phyloP scores from a whole-genome alignment of 2,329 filamentous ascomycete genomes.

The Stemphylium beticola region DNA sequence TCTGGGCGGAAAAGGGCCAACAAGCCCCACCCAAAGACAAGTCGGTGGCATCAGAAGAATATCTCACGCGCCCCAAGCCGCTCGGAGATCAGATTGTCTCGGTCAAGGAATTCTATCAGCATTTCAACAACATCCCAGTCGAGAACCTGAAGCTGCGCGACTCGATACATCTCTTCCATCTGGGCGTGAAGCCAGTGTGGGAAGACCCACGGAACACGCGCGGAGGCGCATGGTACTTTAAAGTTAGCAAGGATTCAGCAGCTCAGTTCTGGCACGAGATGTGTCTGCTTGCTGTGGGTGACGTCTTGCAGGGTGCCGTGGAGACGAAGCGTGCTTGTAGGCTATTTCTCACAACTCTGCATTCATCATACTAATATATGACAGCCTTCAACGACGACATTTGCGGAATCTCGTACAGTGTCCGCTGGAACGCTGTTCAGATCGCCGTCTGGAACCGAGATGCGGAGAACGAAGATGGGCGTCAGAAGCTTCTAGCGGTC shows the following conservation, averaged over 20 bases:
- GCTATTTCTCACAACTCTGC: slow-evolving; percentile 30
- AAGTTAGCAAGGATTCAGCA: slow-evolving; percentile 75
- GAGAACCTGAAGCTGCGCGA: slow-evolving; percentile 72
- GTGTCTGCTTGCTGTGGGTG: slow-evolving; percentile 81
- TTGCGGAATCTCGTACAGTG: slow-evolving; percentile 85
- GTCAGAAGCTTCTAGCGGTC: slow-evolving; percentile 74
- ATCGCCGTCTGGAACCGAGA: slow-evolving; percentile 95
- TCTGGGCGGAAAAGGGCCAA: slow-evolving; percentile 57
- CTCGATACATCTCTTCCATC: slow-evolving; percentile 78
- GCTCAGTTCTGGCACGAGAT: slow-evolving; percentile 82
- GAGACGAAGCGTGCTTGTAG: slow-evolving; percentile 65
- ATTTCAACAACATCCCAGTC: slow-evolving; percentile 75
- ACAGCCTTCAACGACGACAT: slow-evolving; percentile 73
- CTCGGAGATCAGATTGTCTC: slow-evolving; percentile 53
- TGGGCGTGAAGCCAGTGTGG: slow-evolving; percentile 81
- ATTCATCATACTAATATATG: not conserved
- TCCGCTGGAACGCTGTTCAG: slow-evolving; percentile 86
- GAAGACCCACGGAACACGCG: slow-evolving; percentile 85
- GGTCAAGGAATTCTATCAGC: slow-evolving; percentile 58
- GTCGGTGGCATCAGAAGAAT: slow-evolving; percentile 36
- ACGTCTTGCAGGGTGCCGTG: slow-evolving; percentile 76
- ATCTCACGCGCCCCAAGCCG: slow-evolving; percentile 56
- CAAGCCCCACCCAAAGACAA: slow-evolving; percentile 32
- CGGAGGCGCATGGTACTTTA: slow-evolving; percentile 92
- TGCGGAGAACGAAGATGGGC: slow-evolving; percentile 76